A percentile compares a stretch with the other conserved stretches of the same genome.
Evolutionary conservation across 2,329 filamentous ascomycete species (phyloP).

Genomic region (Fusarium pseudonygamai): DNA sequence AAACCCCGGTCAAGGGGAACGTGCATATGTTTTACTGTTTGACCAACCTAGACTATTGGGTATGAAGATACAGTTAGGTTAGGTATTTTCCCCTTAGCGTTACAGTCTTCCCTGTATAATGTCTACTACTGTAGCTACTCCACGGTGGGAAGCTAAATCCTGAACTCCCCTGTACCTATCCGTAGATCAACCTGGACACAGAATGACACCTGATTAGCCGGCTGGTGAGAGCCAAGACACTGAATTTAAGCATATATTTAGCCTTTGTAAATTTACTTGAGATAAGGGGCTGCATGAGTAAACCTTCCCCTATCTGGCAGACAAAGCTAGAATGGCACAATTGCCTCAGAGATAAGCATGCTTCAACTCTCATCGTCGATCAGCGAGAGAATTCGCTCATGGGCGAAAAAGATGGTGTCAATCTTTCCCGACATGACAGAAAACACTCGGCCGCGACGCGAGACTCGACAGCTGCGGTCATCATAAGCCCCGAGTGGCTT

Average conservation of each 20-base stretch:
- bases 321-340: accelerated
- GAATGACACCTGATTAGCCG: background rate
- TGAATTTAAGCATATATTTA: background rate
- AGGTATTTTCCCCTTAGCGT: background rate
- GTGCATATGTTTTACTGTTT: background rate
- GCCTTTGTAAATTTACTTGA: background rate
- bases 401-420: conserved; percentile 7
- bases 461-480: conserved; percentile 1
- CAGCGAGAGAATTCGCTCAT: background rate
- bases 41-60: background rate
- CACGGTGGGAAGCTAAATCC: background rate
- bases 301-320: background rate
- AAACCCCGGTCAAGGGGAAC: background rate
- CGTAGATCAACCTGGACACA: accelerated
- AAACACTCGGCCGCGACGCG: background rate
- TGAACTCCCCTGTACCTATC: background rate
- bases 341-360: background rate
- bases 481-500: background rate
- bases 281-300: background rate
- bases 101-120: background rate
- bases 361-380: background rate
- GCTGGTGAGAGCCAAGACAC: background rate
- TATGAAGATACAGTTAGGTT: no score
- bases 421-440: conserved; percentile 7
- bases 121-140: background rate